Evolutionary conservation across 129 eudicot species (phyloP), one percentile per base, ranked within the genome.

Genomic region (Apium graveolens): DNA sequence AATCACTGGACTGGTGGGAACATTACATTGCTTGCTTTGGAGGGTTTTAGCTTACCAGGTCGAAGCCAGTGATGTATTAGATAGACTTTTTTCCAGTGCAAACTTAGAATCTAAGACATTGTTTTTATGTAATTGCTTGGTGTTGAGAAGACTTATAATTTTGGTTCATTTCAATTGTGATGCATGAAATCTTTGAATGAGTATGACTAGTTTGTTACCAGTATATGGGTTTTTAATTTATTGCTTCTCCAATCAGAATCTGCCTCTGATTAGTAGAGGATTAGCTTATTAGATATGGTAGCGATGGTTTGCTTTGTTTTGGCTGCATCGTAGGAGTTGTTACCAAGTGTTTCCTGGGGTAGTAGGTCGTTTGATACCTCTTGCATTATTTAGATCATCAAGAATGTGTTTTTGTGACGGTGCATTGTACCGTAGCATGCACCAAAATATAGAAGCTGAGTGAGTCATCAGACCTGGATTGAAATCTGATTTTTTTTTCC

Each of bases 121-220:
- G 32, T 14, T 57, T 57, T 57, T 57, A 57, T 57, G 66, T 57
- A 57, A 57, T 57, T 57, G n/a, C 16, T 57, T 32, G 66, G 66
- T n/a, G 66, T 57, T 57, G 66, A 57, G 66, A 57, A 57, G 66
- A 57, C 66, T 57, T n/a, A n/a, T n/a, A n/a, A n/a, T 57, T 57
- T 57, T 57, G n/a, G 32, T 57, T 57, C 16, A n/a, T 57, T 57
- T n/a, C 31, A 11, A 9, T n/a, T 57, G 66, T 5, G 1, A n/a
- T 57, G 14, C 66, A n/a, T n/a, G 31, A n/a, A 57, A 57, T 57
- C 66, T 57, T 26, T 57, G 11, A n/a, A n/a, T 57, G 66, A 57
- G 66, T 9, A n/a, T 57, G 32, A n/a, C 66, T 32, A 57, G 13
- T n/a, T 57, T 57, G 10, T 57, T 26, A 9, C 3, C n/a, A 57